Base-by-base conservation (phyloP, 805 yeast species). In the Jamesozyma jinghongensis region DNA sequence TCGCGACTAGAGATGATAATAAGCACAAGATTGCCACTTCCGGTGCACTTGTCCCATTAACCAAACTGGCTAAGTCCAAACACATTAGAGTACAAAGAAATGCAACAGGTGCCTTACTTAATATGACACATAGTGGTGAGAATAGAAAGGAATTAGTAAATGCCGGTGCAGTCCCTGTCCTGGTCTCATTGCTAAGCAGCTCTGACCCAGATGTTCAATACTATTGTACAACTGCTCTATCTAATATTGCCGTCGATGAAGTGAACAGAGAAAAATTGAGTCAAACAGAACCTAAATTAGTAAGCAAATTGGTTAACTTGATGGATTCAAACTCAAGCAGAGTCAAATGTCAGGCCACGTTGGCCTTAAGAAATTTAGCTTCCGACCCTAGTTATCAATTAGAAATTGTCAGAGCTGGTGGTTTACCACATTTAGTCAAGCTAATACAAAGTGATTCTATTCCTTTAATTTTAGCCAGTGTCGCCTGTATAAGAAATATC, bases 101-200 rank as follows among this genome's bases (percentile, higher is more conserved):
- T 56, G 97, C 98, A 32, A 92, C 99, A 5, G 99, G 99, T 36
- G 98, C 98, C 1, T 69, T 92, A 56, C 73, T 92, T 50, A 92
- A 92, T 66, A 92, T 92, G 99, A 92, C 99, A 29, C 99, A 92
- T 61, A 85, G 95, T 19, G 84, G 83, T 48, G 97, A 88, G 65
- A 92, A 92, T 63, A 80, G 99, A 65, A 90, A 84, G 60, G 97
- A 92, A 63, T 72, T 92, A 48, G 98, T 92, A 28, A 86, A 85
- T 61, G 97, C 98, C 2, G 98, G 97, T 34, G 96, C 97, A 16
- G 95, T 92, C 6, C 98, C 99, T 2, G 95, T 92, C 5, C 70
- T 92, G 41, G 97, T 92, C 12, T 79, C 94, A 10, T 68, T 92
- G 47, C 70, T 92, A 46, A 77, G 90, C 1, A 81, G 87, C 41